Base-by-base conservation (phyloP, 306 rosid genomes). In the Sechiopsis laciniata region DNA sequence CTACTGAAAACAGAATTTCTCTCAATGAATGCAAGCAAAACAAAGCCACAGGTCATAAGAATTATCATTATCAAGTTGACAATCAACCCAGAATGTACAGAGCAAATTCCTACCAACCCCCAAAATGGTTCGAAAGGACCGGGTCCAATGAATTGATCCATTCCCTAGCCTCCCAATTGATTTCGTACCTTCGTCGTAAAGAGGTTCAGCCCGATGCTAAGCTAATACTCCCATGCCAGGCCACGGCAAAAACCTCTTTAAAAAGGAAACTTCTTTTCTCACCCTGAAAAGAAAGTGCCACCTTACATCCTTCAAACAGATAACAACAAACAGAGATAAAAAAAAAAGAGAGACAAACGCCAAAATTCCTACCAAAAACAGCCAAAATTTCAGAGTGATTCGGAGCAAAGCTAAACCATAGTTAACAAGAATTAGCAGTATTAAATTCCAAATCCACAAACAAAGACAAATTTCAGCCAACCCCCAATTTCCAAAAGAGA, bases 401-500 rank as follows among this genome's bases (percentile, higher is more conserved):
- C 53, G 20, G 10, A 45, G 55, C 26, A 67, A 5, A 67, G 7
- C 10, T 0, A 21, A 21, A 22, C 40, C 48, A 42, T 9, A 42
- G 48, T 42, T 42, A 7, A 42, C 48, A 42, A 7, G 12, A 9
- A 42, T 42, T 42, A 42, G 48, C 48, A 42, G 8, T 8, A 42
- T 40, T 3, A 40, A 40, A 40, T 6, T 40, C 46, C 46, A 40
- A 40, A 40, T 40, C 46, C 46, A 40, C 8, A 40, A 40, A 40
- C 46, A 40, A 0, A 40, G 8, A 40, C 46, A 40, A 66, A 66
- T n/a, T 66, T 65, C 26, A 40, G 20, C 55, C 54, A 66, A 45
- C 17, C 72, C 55, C 72, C 72, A 66, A 66, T 66, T 66, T 66
- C n/a, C 17, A 40, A 40, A 16, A 66, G n/a, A 66, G 54, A 45